Evolutionary conservation across 768 basidiomycete genomes (phyloP).

Genomic region (Hygrocybe coccinea): DNA sequence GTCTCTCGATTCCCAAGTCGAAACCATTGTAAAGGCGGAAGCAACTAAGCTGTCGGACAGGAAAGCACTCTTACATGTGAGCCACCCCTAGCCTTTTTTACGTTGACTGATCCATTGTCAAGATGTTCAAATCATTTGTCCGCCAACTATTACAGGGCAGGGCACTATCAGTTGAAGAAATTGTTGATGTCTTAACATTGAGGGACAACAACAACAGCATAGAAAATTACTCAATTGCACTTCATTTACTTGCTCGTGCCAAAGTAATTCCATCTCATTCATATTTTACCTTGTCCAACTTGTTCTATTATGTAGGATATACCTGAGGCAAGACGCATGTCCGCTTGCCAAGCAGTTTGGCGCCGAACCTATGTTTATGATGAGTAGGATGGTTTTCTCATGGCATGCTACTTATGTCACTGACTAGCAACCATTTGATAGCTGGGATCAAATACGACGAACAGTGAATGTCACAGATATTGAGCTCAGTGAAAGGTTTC

Average conservation of each 20-base stretch:
- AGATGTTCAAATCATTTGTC: slow-evolving; percentile 70
- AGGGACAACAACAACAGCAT: slow-evolving; percentile 66
- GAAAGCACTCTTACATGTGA: slow-evolving; percentile 50
- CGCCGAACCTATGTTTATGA: slow-evolving; percentile 84
- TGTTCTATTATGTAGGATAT: slow-evolving; percentile 44
- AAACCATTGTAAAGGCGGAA: slow-evolving; percentile 52
- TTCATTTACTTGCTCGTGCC: slow-evolving; percentile 58
- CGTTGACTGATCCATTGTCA: not conserved
- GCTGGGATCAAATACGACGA: slow-evolving; percentile 73
- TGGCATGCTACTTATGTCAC: not conserved
- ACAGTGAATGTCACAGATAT: slow-evolving; percentile 74
- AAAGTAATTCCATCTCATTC: slow-evolving; percentile 35
- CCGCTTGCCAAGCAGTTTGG: slow-evolving; percentile 78
- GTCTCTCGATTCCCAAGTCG: slow-evolving; percentile 64
- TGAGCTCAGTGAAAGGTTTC: slow-evolving; percentile 67
- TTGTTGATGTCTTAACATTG: slow-evolving; percentile 77
- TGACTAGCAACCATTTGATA: slow-evolving; percentile 26
- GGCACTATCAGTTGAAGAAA: slow-evolving; percentile 70
- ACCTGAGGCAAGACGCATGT: slow-evolving; percentile 62
- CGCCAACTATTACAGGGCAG: slow-evolving; percentile 69
- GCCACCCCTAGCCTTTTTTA: slow-evolving; percentile 7
- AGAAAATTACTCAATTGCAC: slow-evolving; percentile 64
- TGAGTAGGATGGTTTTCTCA: slow-evolving; percentile 52
- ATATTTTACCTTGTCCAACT: not conserved
- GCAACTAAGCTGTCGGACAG: slow-evolving; percentile 44